Evolutionary conservation across 1,284 basidiomycete species (phyloP).

Genomic region (Neonothopanus nambi): DNA sequence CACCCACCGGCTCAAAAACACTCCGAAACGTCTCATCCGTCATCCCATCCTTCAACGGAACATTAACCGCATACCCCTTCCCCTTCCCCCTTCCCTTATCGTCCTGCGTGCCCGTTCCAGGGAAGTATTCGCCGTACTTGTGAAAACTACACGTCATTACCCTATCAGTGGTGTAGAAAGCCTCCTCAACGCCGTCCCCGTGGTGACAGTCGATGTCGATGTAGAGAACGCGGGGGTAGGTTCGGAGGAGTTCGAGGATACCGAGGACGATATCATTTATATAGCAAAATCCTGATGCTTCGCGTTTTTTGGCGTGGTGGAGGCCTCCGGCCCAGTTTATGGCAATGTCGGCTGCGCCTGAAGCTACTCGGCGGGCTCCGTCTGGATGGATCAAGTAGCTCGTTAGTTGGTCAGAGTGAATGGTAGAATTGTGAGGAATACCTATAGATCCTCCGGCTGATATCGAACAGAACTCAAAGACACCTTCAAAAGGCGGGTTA

Average conservation of each 20-base stretch:
- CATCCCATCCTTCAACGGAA: constrained; percentile 93
- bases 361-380: constrained; percentile 81
- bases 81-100: constrained; percentile 88
- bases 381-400: constrained; percentile 39
- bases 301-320: constrained; percentile 97
- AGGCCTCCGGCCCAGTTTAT: constrained; percentile 99
- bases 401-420: background rate
- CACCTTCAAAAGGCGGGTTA: constrained; percentile 94
- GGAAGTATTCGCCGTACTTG: constrained; percentile 97
- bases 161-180: constrained; percentile 96
- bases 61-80: constrained; percentile 90
- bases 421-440: constrained; percentile 33
- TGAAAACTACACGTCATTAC: constrained; percentile 98
- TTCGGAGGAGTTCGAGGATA: constrained; percentile 85
- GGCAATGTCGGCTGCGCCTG: constrained; percentile 86
- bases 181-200: constrained; percentile 98
- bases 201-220: constrained; percentile 99
- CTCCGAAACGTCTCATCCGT: constrained; percentile 81
- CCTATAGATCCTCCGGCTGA: constrained; percentile 93
- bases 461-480: constrained; percentile 97
- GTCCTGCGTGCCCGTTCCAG: constrained; percentile 87
- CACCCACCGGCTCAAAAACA: constrained; percentile 86
- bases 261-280: constrained; percentile 95
- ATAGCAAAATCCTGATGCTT: constrained; percentile 97
- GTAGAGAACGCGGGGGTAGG: constrained; percentile 87